Conservation (phyloP, 495 filamentous ascomycete genomes). For the Xylaria flabelliformis region DNA sequence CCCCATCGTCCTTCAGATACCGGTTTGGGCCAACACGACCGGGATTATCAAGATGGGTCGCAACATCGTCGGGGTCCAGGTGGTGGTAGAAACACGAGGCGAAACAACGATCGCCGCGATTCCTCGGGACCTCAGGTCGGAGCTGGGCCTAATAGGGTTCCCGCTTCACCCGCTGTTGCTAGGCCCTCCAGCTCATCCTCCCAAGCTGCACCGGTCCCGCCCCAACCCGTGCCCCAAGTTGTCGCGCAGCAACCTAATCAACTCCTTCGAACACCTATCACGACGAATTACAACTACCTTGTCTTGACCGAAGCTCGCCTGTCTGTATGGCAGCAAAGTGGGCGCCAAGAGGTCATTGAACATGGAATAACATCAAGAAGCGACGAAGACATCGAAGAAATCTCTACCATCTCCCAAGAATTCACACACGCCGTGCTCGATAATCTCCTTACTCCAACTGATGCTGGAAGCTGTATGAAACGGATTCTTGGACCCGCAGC, state of each 20-base stretch:
- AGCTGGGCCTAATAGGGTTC: conserved; percentile 33
- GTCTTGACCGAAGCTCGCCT: conserved; percentile 57
- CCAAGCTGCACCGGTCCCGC: conserved; percentile 36
- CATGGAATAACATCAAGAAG: conserved; percentile 62
- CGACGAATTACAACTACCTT: conserved; percentile 53
- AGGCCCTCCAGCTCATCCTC: conserved; percentile 56
- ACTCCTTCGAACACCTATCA: conserved; percentile 32
- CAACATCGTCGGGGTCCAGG: conserved; percentile 44
- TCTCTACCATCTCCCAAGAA: conserved; percentile 84
- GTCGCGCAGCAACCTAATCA: conserved; percentile 32
- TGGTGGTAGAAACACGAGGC: conserved; percentile 46
- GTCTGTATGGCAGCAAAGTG: conserved; percentile 51
- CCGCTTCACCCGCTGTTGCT: conserved; percentile 46
- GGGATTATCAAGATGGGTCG: conserved; percentile 48
- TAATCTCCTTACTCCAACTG: conserved; percentile 65
- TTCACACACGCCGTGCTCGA: conserved; percentile 75
- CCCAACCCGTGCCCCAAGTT: conserved; percentile 34
- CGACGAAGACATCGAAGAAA: conserved; percentile 67
- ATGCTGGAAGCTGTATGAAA: conserved; percentile 75
- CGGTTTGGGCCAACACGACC: conserved; percentile 56
- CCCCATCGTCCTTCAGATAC: conserved; percentile 60
- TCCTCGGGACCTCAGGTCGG: conserved; percentile 41
- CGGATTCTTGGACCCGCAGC: conserved; percentile 71
- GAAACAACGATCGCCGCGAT: conserved; percentile 52
- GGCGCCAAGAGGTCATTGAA: conserved; percentile 58